phyloP scores from a whole-genome alignment of 1,284 basidiomycete species.

The Heliocybe sulcata region DNA sequence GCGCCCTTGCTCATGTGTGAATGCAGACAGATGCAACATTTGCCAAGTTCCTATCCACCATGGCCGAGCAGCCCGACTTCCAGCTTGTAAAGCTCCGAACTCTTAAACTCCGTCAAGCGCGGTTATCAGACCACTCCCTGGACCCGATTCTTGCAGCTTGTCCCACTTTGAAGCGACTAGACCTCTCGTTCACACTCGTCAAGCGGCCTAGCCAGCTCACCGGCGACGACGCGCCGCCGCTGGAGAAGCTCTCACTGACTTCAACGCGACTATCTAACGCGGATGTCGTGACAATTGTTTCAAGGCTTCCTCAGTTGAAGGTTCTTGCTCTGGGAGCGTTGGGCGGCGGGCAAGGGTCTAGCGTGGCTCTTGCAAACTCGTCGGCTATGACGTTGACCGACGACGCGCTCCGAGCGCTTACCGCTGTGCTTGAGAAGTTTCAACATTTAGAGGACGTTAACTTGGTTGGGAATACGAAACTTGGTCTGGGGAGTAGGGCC shows the following conservation, averaged over 20 bases:
- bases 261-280: constrained; percentile 38
- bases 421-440: constrained; percentile 29
- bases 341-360: constrained; percentile 40
- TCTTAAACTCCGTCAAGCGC: constrained; percentile 53
- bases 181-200: constrained; percentile 59
- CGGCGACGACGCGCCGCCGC: constrained; percentile 12
- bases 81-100: constrained; percentile 34
- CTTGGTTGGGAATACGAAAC: constrained; percentile 55
- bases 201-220: constrained; percentile 25
- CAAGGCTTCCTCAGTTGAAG: constrained; percentile 31
- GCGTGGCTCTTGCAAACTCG: constrained; percentile 34
- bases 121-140: constrained; percentile 42
- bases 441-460: constrained; percentile 41
- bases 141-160: constrained; percentile 34
- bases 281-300: constrained; percentile 35
- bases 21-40: constrained; percentile 50
- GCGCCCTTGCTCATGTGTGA: neutral
- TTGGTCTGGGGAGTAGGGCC: constrained; percentile 33
- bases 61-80: constrained; percentile 18
- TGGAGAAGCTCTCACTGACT: constrained; percentile 58
- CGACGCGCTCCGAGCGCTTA: constrained; percentile 34
- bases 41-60: constrained; percentile 31
- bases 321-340: constrained; percentile 55
- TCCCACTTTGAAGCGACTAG: constrained; percentile 45
- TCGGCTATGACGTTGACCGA: constrained; percentile 52